Evolutionary conservation across 306 rosid species (phyloP), one percentile per base, ranked within the genome.

Genomic region (Medicago lupulina): DNA sequence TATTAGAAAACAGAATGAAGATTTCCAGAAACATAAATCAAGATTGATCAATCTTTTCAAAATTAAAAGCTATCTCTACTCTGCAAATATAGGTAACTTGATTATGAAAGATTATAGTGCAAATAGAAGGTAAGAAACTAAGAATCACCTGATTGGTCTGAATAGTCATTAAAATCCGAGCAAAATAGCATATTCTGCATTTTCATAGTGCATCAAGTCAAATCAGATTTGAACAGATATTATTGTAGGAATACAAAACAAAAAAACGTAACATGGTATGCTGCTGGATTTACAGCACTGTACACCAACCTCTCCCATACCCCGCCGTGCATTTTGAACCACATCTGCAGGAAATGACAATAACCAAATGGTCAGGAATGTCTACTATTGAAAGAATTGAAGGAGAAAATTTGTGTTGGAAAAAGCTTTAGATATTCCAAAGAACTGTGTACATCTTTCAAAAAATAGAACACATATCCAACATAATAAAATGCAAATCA

Each of bases 181-280:
- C 89, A 84, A 78, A 88, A 86, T 46, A 89, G 70, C 65, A 89
- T 16, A 51, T 88, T 85, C 97, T 92, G 95, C 86, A 87, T 62
- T 67, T 77, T 76, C 67, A 81, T 53, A 25, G n/a, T 54, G 61
- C 55, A 53, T 34, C 39, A 74, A 63, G 76, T 84, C 65, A 87
- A 71, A 60, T 17, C 5, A 36, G 16, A 67, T 80, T 34, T 68
- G 76, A 71, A 39, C 15, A 76, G 19, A 4, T 28, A 17, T 58
- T 53, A 63, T 13, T 68, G 9, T 25, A 85, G 66, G 46, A 64
- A 38, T 70, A 5, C 16, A 55, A 60, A 55, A 39, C 14, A 64
- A 15, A 55, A 6, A 71, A 49, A 39, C 59, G 44, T 8, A 76
- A 72, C 60, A 75, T 17, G 39, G 16, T 18, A 70, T 70, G 76